These are phyloP conservation scores for Solanum chilense DNA, from an alignment of 257 asterid species.

Conservation along the genomic window DNA sequence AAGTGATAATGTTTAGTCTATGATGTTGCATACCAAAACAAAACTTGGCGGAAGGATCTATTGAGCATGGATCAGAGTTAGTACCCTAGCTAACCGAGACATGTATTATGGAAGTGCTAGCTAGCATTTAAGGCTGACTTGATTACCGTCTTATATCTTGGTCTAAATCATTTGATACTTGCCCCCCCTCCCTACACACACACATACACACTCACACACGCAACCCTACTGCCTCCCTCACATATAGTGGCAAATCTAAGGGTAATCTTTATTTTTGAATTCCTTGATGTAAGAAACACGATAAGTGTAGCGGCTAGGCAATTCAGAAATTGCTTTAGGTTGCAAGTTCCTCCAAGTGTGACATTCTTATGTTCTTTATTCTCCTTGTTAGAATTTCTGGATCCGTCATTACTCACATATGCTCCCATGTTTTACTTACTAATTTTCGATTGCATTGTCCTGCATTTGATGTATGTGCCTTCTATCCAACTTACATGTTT, in stretches of 20 bases:
- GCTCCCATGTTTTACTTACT: not conserved
- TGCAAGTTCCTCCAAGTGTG: not conserved
- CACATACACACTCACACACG: not conserved
- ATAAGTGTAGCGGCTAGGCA: not conserved
- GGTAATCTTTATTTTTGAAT: not conserved
- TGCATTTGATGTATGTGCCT: not conserved
- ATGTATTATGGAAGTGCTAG: not conserved
- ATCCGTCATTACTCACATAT: not conserved
- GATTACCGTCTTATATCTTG: not conserved
- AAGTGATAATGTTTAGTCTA: not conserved
- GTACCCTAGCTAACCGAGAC: not conserved
- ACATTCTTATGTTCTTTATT: not conserved
- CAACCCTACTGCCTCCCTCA: not conserved
- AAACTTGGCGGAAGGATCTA: not conserved
- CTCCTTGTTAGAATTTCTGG: not conserved
- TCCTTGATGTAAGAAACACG: not conserved
- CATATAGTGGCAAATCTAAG: not conserved
- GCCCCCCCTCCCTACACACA: not conserved
- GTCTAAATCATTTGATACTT: not conserved
- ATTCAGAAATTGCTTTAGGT: not conserved
- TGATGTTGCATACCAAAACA: not conserved
- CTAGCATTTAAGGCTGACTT: not conserved
- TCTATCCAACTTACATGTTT: not conserved
- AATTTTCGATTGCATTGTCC: not conserved
- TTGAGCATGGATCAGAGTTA: not conserved